Evolutionary conservation across 2,329 filamentous ascomycete species (phyloP), one percentile per base, ranked within the genome.

Genomic region (Fusarium chaquense): DNA sequence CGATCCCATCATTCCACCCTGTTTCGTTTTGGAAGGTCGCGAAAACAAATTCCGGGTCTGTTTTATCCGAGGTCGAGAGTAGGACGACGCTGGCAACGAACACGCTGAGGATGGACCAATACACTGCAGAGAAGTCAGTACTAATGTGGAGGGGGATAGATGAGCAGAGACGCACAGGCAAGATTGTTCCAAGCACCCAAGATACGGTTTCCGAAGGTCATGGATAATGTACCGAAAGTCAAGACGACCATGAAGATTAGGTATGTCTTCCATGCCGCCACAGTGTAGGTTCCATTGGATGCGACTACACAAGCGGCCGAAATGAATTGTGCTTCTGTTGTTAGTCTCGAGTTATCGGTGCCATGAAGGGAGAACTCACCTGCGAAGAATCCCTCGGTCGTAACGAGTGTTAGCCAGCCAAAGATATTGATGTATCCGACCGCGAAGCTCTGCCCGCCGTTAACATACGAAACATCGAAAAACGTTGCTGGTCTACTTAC

Each of bases 371-470:
- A 10, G 3, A 2, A 55, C 72, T 40, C 65, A 81, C 81, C 80
- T 35, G 75, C 80, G 60, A 84, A 83, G 69, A 81, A 83, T 0
- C 77, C 80, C 57, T 82, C 79, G 0, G 80, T 81, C 1, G 82
- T 83, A 16, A 83, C 79, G 0, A 84, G 73, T 4, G 79, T 81
- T 1, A 84, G 74, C 83, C 83, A 84, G 3, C 82, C 82, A 9
- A 77, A 77, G n/a, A 84, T 83, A 32, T 80, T 83, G 15, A 79
- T 56, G 5, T 82, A 83, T 0, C 81, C 81, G 12, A 81, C 79
- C 54, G 77, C 78, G 57, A 84, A 84, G 65, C 81, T 82, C 78
- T 83, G 18, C 12, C 2, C 13, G 8, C 0, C 41, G 4, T 54
- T 15, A 54, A 12, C 15, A 28, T 6, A 3, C 2, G 8, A 6